Base-by-base conservation (phyloP, 352 stramenopile genomes). In the Pythium aquatile region DNA sequence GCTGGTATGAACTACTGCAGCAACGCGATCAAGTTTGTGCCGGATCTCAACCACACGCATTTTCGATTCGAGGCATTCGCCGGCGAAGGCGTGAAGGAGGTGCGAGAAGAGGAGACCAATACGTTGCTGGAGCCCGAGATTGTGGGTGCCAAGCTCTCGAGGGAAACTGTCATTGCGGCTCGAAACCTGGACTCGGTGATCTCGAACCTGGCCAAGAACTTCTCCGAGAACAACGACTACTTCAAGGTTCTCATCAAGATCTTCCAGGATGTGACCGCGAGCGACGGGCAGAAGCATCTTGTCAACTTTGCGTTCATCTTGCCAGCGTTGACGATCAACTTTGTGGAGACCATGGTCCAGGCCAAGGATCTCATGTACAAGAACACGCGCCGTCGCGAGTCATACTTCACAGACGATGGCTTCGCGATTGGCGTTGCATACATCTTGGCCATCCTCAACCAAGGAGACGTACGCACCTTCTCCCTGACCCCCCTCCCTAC, bases 361-460 rank as follows among this genome's bases (percentile, higher is more conserved):
- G 87, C 85, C 11, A 98, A 98, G 73, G 95, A 98, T 69, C 81
- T 96, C 48, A 98, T 98, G 91, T 97, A 97, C 76, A 98, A 98
- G 80, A 97, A 97, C 69, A 97, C 91, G 26, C 82, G 87, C 7
- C 81, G 83, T n/a, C 84, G 87, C 26, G 93, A 98, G 74, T 97
- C 93, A 42, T 98, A 98, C 69, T 98, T 98, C 64, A 93, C 90
- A 11, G 94, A 98, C 75, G 96, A 98, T 70, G 96, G 96, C 5
- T 98, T 98, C 76, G 91, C 94, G 33, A 93, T 98, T 28, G 96
- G 96, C 8, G 68, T 98, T 48, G 92, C 93, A 5, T 98, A 98
- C 70, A 90, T 98, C 26, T 77, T 98, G 8, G 85, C 90, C 28
- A 95, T 97, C 63, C 69, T 97, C 0, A 83, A 96, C 63, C 90